Evolutionary conservation across 257 asterid genomes (phyloP).

Genomic region (Gentiana macrophylla): DNA sequence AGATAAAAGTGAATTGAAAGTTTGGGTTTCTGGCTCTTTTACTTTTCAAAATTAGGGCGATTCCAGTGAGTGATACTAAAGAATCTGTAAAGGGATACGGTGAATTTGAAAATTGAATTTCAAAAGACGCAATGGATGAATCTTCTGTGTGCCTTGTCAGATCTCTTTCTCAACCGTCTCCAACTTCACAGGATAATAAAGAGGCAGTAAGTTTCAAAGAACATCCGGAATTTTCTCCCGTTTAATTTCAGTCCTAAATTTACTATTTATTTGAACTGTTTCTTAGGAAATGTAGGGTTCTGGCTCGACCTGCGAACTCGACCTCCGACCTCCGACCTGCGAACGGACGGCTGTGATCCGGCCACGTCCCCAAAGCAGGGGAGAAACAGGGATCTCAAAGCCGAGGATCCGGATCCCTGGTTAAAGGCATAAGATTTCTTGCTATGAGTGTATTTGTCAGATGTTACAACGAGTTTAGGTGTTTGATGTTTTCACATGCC

Average conservation of each 20-base stretch:
- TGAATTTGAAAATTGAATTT: constrained; percentile 7
- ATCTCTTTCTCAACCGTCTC: constrained; percentile 52
- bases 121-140: constrained; percentile 41
- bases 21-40: not conserved
- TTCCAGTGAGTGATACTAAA: not conserved
- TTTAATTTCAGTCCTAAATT: not conserved
- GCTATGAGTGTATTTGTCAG: too few species aligned
- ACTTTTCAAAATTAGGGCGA: not conserved
- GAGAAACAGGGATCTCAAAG: too few species aligned
- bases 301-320: too few species aligned
- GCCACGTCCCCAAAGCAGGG: too few species aligned
- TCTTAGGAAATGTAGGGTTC: not conserved
- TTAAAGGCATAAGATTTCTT: too few species aligned
- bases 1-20: too few species aligned
- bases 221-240: not conserved
- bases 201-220: constrained; percentile 40
- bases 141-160: constrained; percentile 48
- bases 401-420: too few species aligned
- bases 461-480: too few species aligned
- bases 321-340: too few species aligned
- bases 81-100: constrained; percentile 1
- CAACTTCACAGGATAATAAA: constrained; percentile 27
- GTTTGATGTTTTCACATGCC: too few species aligned
- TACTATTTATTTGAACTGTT: not conserved
- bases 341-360: too few species aligned